Evolutionary conservation across 805 yeast species (phyloP).

Genomic region (Cyberlindnera veronae): DNA sequence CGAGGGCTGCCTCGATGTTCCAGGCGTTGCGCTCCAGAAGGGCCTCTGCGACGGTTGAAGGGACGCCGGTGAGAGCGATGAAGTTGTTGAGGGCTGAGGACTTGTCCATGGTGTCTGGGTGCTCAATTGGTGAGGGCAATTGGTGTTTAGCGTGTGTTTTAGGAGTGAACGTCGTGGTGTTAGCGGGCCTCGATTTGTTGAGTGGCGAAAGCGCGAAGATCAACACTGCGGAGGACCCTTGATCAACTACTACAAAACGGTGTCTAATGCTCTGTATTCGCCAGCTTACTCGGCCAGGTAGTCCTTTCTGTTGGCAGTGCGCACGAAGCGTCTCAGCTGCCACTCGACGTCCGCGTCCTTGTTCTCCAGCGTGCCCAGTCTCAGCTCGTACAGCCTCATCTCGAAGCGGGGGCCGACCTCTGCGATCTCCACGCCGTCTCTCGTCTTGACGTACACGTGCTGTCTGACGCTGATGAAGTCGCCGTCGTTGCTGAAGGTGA

Average conservation of each 20-base stretch:
- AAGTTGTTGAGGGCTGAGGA: no score
- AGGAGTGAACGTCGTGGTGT: no score
- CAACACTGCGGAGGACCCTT: no score
- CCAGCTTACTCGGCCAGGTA: constrained; percentile 46
- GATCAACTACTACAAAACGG: no score
- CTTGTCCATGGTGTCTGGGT: no score
- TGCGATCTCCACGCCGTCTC: constrained; percentile 85
- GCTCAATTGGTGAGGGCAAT: no score
- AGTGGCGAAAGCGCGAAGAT: no score
- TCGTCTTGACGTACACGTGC: constrained; percentile 87
- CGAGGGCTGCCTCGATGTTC: constrained; percentile 30
- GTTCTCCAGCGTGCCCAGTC: constrained; percentile 88
- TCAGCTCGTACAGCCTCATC: constrained; percentile 86
- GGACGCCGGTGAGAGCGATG: no score
- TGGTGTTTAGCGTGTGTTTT: no score
- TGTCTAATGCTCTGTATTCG: no score
- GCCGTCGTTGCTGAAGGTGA: constrained; percentile 84
- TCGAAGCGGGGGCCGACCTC: constrained; percentile 99
- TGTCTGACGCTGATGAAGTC: constrained; percentile 95
- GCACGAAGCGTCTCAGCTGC: constrained; percentile 87
- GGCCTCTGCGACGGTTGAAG: constrained; percentile 22
- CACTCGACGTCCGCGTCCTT: constrained; percentile 98
- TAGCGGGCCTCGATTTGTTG: no score
- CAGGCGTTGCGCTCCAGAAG: constrained; percentile 28
- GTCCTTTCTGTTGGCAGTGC: constrained; percentile 95